Percentiles rank a stretch among this genome's conserved stretches.
Evolutionary conservation across 2,329 filamentous ascomycete genomes (phyloP).

Genomic region (Xylariales sp.): DNA sequence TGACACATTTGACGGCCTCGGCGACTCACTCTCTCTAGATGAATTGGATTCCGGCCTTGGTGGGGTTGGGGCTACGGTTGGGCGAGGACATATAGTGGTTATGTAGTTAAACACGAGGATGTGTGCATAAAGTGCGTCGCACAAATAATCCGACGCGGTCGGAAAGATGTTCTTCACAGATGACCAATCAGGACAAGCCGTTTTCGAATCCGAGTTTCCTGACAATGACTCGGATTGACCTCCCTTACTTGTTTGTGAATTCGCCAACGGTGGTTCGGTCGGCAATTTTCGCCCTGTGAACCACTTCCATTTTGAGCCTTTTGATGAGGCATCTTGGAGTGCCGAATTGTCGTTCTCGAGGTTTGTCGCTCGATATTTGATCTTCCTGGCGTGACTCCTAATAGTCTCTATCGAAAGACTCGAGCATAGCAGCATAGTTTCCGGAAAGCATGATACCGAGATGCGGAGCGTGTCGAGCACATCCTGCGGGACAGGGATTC

Average conservation of each 20-base stretch:
- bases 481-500: slow-evolving; percentile 47
- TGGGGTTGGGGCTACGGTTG: slow-evolving; percentile 9
- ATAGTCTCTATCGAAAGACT: slow-evolving; percentile 56
- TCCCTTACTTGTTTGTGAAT: no score
- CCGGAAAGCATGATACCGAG: slow-evolving; percentile 52
- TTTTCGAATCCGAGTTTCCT: neutral
- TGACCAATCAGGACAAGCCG: slow-evolving; percentile 29
- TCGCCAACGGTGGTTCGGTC: no score
- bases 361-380: slow-evolving; percentile 32
- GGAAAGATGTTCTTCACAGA: slow-evolving; percentile 50
- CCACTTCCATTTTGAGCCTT: slow-evolving; percentile 22
- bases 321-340: slow-evolving; percentile 9
- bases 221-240: no score
- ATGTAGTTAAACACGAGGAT: slow-evolving; percentile 58
- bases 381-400: slow-evolving; percentile 49
- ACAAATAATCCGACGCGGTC: slow-evolving; percentile 47
- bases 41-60: slow-evolving; percentile 14
- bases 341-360: slow-evolving; percentile 13
- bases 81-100: slow-evolving; percentile 27
- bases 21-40: slow-evolving; percentile 10
- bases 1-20: slow-evolving; percentile 5
- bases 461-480: slow-evolving; percentile 50
- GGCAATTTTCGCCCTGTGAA: no score
- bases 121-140: slow-evolving; percentile 56
- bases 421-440: slow-evolving; percentile 52